These are phyloP conservation scores for Diospyros lotus DNA, from an alignment of 148 eudicot genomes.

Conservation along the genomic window DNA sequence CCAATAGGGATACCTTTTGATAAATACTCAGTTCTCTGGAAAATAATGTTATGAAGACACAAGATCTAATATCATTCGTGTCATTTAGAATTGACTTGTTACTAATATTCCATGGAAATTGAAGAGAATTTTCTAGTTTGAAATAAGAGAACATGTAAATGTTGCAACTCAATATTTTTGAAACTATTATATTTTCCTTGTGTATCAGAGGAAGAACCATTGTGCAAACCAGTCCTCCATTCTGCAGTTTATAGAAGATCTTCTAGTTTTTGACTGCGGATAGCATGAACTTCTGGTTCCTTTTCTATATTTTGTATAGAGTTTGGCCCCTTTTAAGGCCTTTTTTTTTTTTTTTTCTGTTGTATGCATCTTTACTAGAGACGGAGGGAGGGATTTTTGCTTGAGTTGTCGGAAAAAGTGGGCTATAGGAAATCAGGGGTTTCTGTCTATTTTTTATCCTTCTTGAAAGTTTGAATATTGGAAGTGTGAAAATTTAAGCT, in stretches of 20 bases:
- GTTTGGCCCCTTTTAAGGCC: too few species aligned
- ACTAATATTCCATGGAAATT: not conserved
- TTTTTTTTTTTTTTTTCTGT: too few species aligned
- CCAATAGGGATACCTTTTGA: too few species aligned
- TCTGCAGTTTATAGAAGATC: too few species aligned
- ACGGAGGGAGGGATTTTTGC: not conserved
- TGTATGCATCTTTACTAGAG: too few species aligned
- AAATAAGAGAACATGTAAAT: not conserved
- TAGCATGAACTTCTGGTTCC: too few species aligned
- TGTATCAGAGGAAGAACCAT: not conserved
- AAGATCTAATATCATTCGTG: not conserved
- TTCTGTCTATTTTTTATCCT: too few species aligned
- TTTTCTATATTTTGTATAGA: too few species aligned
- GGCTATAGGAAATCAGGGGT: not conserved
- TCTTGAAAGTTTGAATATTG: too few species aligned
- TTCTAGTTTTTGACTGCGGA: too few species aligned
- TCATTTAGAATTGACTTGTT: not conserved
- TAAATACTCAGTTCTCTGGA: too few species aligned
- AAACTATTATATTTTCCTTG: not conserved
- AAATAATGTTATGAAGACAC: not conserved
- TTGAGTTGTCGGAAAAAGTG: not conserved
- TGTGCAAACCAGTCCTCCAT: not conserved
- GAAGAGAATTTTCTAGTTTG: not conserved
- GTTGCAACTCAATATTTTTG: not conserved
- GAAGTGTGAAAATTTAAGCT: too few species aligned